These are phyloP conservation scores for Endotrypanum monterogeii DNA, from an alignment of 208 protist genomes.

Conservation along the genomic window DNA sequence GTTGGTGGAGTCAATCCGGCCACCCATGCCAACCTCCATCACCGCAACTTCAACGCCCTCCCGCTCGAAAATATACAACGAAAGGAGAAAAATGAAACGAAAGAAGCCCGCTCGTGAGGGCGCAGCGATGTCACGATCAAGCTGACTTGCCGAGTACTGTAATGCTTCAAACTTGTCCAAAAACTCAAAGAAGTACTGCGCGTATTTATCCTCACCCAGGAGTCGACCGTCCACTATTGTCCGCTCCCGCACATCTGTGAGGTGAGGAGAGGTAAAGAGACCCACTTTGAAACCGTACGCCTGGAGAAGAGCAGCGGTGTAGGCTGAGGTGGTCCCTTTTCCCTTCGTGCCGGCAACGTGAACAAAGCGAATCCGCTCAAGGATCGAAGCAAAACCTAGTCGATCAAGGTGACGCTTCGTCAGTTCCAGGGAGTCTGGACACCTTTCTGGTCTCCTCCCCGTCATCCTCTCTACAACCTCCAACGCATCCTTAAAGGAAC, in stretches of 20 bases:
- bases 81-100: slow-evolving; percentile 86
- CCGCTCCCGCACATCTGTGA: slow-evolving; percentile 86
- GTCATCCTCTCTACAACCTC: slow-evolving; percentile 56
- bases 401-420: slow-evolving; percentile 61
- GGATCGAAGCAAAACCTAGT: slow-evolving; percentile 92
- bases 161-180: slow-evolving; percentile 57
- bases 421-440: slow-evolving; percentile 91
- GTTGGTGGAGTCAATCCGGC: slow-evolving; percentile 93
- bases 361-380: slow-evolving; percentile 93
- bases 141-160: slow-evolving; percentile 53
- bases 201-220: slow-evolving; percentile 68
- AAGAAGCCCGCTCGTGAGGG: slow-evolving; percentile 72
- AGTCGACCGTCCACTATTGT: slow-evolving; percentile 78
- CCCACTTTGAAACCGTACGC: slow-evolving; percentile 85
- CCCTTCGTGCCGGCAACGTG: slow-evolving; percentile 94
- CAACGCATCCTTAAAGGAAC: slow-evolving; percentile 70
- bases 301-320: slow-evolving; percentile 80
- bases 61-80: slow-evolving; percentile 71
- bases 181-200: slow-evolving; percentile 80
- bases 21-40: slow-evolving; percentile 95
- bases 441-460: slow-evolving; percentile 34
- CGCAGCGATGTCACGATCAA: slow-evolving; percentile 46
- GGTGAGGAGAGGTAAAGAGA: slow-evolving; percentile 92
- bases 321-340: slow-evolving; percentile 88
- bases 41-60: slow-evolving; percentile 91